These are phyloP conservation scores for Chlamydomonas reinhardtii DNA, from an alignment of 163 green algal genomes.

Conservation along the genomic window DNA sequence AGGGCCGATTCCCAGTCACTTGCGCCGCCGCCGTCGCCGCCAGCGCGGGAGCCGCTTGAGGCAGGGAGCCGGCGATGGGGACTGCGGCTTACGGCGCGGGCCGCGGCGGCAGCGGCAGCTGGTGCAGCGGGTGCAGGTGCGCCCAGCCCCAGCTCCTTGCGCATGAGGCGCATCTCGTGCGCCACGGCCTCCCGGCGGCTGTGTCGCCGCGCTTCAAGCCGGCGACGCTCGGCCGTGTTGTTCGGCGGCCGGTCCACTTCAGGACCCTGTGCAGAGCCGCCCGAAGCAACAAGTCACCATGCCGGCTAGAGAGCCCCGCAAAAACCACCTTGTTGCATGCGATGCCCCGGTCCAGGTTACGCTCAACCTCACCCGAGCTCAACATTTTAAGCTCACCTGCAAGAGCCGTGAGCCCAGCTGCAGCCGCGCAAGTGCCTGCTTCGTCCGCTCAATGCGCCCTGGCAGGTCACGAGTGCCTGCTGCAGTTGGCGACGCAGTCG, in stretches of 20 bases:
- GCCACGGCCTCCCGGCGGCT: background rate
- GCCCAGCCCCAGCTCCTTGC: background rate
- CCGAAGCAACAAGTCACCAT: too few relatives aligned
- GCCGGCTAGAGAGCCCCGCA: too few relatives aligned
- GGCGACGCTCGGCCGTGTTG: background rate
- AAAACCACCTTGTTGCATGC: too few relatives aligned
- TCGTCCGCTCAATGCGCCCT: background rate
- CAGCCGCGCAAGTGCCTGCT: slow-evolving; percentile 19
- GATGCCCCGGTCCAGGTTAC: too few relatives aligned
- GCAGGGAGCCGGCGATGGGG: background rate
- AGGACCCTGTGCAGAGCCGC: background rate
- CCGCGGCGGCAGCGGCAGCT: background rate
- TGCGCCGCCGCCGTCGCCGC: background rate
- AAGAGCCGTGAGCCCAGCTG: background rate
- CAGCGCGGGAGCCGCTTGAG: background rate
- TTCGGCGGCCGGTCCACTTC: background rate
- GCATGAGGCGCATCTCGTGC: background rate
- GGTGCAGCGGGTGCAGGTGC: background rate
- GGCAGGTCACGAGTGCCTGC: background rate
- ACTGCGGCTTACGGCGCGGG: background rate
- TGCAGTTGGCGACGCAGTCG: background rate
- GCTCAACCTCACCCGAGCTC: too few relatives aligned
- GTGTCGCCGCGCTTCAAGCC: background rate
- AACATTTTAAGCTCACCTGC: background rate
- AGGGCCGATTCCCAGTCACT: background rate